Base-by-base conservation (phyloP, 176 grass and related monocot species). In the Guadua angustifolia region DNA sequence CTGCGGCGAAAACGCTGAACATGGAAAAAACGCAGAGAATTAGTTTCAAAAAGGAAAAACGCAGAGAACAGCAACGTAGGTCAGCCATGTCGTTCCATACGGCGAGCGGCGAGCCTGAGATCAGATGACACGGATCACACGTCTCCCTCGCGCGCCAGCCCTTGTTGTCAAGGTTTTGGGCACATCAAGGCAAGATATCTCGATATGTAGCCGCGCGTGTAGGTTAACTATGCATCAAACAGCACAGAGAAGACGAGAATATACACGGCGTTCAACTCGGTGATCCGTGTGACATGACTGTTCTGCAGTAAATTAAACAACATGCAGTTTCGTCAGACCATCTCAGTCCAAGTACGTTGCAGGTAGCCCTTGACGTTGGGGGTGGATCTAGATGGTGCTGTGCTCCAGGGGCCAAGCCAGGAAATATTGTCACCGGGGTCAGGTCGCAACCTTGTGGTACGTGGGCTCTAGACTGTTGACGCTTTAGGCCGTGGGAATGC, bases 1-100 rank as follows among this genome's bases (percentile, higher is more conserved):
- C 43, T 61, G 51, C 71, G 63, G 63, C 81, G 82, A 80, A 74
- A 84, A 3, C n/a, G 69, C 69, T 85, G 87, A 85, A 85, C 82
- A 8, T 53, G 4, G 51, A 42, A 60, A 59, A 44, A 49, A 44
- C 67, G 65, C 42, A 43, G 2, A 43, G 42, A 43, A 43, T 43
- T 43, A 9, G 42, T 43, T 43, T 43, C 42, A 43, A 43, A 43
- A 43, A 9, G 9, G 43, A 17, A 63, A 50, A 38, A 45, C 35
- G 74, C 63, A 19, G 7, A 10, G 35, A 77, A 22, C 11, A 43
- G 42, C 42, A 43, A 7, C 17, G 9, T n/a, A 18, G 39, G 55
- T 33, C 53, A 22, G 53, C 21, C 53, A 51, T 51, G 79, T 70
- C 53, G 22, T 32, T 17, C 14, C 63, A 39, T 39, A 67, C 55